Evolutionary conservation across 495 filamentous ascomycete genomes (phyloP).

Genomic region (Hyaloscypha bicolor): DNA sequence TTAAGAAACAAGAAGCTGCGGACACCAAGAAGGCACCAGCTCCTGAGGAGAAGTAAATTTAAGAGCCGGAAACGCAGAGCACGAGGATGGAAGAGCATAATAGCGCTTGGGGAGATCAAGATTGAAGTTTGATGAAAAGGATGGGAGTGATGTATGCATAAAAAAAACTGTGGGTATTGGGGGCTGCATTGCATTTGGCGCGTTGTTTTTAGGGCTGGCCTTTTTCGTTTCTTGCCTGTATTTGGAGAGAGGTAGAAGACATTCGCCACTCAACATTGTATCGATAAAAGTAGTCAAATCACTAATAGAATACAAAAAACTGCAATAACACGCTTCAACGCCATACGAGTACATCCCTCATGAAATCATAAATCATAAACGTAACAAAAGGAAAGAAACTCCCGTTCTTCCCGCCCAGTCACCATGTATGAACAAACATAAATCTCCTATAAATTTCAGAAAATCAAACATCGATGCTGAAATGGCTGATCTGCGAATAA

Average conservation of each 20-base stretch:
- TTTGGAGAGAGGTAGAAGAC: slow-evolving; percentile 8
- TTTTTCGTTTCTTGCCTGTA: no score
- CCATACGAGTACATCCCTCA: slow-evolving; percentile 9
- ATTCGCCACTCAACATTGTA: slow-evolving; percentile 5
- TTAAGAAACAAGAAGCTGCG: slow-evolving; percentile 47
- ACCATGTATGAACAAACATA: background rate
- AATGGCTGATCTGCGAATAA: slow-evolving; percentile 69
- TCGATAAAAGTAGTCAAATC: background rate
- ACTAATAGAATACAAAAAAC: slow-evolving; percentile 22
- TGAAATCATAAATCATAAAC: slow-evolving; percentile 16
- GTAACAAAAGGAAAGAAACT: background rate
- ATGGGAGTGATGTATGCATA: no score
- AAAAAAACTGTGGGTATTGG: background rate
- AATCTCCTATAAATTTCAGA: slow-evolving; percentile 11
- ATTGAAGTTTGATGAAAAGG: no score
- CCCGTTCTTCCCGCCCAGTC: background rate
- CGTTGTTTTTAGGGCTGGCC: background rate
- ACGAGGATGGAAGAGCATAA: background rate
- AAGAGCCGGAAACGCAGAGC: background rate
- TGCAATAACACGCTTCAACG: background rate
- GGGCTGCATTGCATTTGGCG: background rate
- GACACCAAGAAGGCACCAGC: background rate
- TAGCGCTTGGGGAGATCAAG: background rate
- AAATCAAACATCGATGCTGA: slow-evolving; percentile 60
- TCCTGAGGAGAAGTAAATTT: background rate